A percentile compares a stretch with the other conserved stretches of the same genome.
These are phyloP conservation scores for Calonectria multiphialidica DNA, from an alignment of 2,329 filamentous ascomycete genomes.

Conservation along the genomic window DNA sequence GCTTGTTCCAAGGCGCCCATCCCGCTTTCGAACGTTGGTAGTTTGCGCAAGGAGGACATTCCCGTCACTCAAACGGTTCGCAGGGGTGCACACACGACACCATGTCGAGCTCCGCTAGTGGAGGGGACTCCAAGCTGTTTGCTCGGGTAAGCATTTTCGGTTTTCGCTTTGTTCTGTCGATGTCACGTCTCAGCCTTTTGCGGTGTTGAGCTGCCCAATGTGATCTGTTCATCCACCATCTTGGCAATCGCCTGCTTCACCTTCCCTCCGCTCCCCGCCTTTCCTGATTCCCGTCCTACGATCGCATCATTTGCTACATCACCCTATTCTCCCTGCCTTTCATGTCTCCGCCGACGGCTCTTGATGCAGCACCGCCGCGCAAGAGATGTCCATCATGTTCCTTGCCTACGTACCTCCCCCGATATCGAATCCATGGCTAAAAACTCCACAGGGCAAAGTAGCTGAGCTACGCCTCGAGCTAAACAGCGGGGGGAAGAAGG, in stretches of 20 bases:
- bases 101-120: slow-evolving; percentile 70
- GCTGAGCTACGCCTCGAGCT: slow-evolving; percentile 96
- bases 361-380: slow-evolving; percentile 20
- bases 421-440: slow-evolving; percentile 63
- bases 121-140: slow-evolving; percentile 99
- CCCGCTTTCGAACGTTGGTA: slow-evolving; percentile 33
- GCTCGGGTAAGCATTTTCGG: slow-evolving; percentile 78
- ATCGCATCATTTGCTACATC: neutral
- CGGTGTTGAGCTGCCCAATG: slow-evolving; percentile 26
- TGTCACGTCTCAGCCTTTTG: slow-evolving; percentile 32
- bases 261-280: slow-evolving; percentile 2
- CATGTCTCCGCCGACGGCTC: slow-evolving; percentile 23
- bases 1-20: slow-evolving; percentile 36
- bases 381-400: slow-evolving; percentile 58
- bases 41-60: slow-evolving; percentile 27
- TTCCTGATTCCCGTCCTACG: neutral
- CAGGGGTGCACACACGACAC: slow-evolving; percentile 48
- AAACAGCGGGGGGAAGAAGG: slow-evolving; percentile 94
- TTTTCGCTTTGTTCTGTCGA: slow-evolving; percentile 22
- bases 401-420: slow-evolving; percentile 64
- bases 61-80: slow-evolving; percentile 27
- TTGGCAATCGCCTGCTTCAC: slow-evolving; percentile 16
- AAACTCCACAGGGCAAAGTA: slow-evolving; percentile 90
- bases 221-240: slow-evolving; percentile 14
- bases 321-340: slow-evolving; percentile 4